phyloP scores from a whole-genome alignment of 495 filamentous ascomycete species.

The Poronia punctata region DNA sequence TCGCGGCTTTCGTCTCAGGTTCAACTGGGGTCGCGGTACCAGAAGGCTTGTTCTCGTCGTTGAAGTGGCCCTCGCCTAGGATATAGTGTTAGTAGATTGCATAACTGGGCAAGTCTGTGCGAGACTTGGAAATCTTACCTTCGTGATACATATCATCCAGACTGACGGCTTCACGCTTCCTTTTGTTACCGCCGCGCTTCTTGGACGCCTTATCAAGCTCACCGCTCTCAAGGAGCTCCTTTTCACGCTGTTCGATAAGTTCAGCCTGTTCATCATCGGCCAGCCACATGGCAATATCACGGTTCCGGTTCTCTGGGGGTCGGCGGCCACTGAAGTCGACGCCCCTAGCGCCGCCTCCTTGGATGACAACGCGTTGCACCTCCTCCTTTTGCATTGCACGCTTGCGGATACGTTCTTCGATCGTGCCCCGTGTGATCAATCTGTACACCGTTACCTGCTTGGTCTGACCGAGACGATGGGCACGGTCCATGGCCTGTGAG shows the following conservation, averaged over 20 bases:
- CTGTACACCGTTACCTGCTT: constrained; percentile 95
- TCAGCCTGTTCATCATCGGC: constrained; percentile 92
- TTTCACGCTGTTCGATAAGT: constrained; percentile 81
- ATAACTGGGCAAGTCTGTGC: background rate
- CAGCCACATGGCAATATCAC: constrained; percentile 95
- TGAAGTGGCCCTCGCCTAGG: constrained; percentile 90
- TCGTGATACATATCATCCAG: constrained; percentile 98
- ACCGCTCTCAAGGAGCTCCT: constrained; percentile 60
- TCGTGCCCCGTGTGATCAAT: constrained; percentile 92
- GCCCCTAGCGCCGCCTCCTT: constrained; percentile 67
- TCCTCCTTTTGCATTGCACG: constrained; percentile 97
- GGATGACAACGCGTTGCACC: constrained; percentile 97
- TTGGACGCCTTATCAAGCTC: constrained; percentile 64
- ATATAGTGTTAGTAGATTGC: constrained; percentile 13
- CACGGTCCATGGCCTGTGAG: constrained; percentile 97
- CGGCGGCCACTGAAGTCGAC: constrained; percentile 92
- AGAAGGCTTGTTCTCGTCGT: constrained; percentile 74
- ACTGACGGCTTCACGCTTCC: constrained; percentile 51
- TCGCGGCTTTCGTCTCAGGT: constrained; percentile 33
- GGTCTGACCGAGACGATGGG: constrained; percentile 95
- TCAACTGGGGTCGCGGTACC: constrained; percentile 76
- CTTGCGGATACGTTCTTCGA: constrained; percentile 97
- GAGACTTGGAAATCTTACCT: constrained; percentile 51
- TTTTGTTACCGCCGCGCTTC: constrained; percentile 46
- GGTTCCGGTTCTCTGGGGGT: constrained; percentile 77